Evolutionary conservation across 257 asterid species (phyloP), one percentile per base, ranked within the genome.

Genomic region (Nicotiana sylvestris): DNA sequence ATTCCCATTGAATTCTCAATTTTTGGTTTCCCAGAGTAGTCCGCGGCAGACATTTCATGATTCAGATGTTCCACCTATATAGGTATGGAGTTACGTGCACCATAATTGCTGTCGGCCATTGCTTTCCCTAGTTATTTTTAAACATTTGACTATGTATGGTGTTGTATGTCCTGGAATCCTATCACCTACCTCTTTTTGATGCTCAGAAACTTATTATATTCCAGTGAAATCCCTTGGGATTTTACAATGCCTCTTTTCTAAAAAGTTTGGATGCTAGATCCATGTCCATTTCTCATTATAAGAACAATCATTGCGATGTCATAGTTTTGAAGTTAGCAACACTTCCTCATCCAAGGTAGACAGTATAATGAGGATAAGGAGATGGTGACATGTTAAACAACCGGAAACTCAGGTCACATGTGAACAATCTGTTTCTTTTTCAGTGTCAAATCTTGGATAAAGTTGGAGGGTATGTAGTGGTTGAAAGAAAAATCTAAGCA

Each of bases 1-100:
- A 62, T 32, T 80, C 74, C 56, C 1, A n/a, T 49, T 17, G 37
- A 21, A 66, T 16, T 76, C 77, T 66, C 6, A 21, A 6, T 9
- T 77, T 85, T 67, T 46, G 39, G 12, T 55, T 61, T 21, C 30
- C 58, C 46, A 39, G 51, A 55, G 16, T 77, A 81, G 78, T 84
- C 77, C 10, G 43, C 7, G 2, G 58, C 66, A 57, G 70, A 27
- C 56, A 68, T 10, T 6, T 64, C 27, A 43, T 53, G 55, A n/a
- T 30, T 32, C 46, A 25, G 56, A 58, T 56, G 72, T 51, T 76
- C 53, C 11, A 15, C 58, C 46, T 51, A 8, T 55, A 18, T n/a
- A 1, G 5, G 17, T 16, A 32, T 72, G 61, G 78, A 43, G 21
- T 25, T 72, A 70, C 13, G 49, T 12, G 49, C 11, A 46, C 39